These are phyloP conservation scores for Westerdykella aurantiaca DNA, from an alignment of 2,329 filamentous ascomycete genomes.

Conservation along the genomic window DNA sequence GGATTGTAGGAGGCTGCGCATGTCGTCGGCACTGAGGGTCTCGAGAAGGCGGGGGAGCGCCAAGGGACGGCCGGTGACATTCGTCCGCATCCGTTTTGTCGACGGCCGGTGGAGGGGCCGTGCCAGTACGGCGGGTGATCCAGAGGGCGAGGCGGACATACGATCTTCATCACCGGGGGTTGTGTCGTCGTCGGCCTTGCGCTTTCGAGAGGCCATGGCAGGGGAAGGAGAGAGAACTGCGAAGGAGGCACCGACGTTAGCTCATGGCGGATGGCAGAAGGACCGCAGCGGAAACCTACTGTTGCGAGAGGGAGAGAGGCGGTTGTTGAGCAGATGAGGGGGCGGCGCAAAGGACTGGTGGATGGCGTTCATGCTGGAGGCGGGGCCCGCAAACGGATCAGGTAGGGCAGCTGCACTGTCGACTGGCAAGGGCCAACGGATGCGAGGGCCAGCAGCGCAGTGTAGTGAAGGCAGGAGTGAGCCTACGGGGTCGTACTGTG, in stretches of 20 bases:
- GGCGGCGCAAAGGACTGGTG: conserved; percentile 54
- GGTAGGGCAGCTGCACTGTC: conserved; percentile 9
- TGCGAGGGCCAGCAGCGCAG: too few relatives aligned
- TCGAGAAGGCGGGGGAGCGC: conserved; percentile 77
- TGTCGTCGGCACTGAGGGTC: conserved; percentile 78
- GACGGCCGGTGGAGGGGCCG: conserved; percentile 55
- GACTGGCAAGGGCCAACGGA: neutral
- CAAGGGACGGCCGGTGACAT: conserved; percentile 62
- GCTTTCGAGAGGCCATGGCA: conserved; percentile 58
- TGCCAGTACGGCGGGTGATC: conserved; percentile 69
- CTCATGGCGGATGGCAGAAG: conserved; percentile 2
- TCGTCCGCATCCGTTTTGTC: conserved; percentile 61
- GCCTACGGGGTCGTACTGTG: too few relatives aligned
- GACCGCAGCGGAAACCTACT: conserved; percentile 42
- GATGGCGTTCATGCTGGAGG: conserved; percentile 54
- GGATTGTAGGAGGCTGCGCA: conserved; percentile 79
- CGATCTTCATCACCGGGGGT: conserved; percentile 61
- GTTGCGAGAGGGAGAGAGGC: conserved; percentile 55
- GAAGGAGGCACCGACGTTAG: conserved; percentile 20
- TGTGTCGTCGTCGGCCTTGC: conserved; percentile 74
- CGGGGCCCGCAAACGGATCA: conserved; percentile 17
- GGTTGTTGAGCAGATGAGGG: conserved; percentile 56
- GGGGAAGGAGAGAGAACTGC: conserved; percentile 35
- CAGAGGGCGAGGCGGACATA: conserved; percentile 83
- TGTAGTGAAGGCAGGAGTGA: too few relatives aligned